Conservation (phyloP, 768 basidiomycete species). For the Amanita muscaria region DNA sequence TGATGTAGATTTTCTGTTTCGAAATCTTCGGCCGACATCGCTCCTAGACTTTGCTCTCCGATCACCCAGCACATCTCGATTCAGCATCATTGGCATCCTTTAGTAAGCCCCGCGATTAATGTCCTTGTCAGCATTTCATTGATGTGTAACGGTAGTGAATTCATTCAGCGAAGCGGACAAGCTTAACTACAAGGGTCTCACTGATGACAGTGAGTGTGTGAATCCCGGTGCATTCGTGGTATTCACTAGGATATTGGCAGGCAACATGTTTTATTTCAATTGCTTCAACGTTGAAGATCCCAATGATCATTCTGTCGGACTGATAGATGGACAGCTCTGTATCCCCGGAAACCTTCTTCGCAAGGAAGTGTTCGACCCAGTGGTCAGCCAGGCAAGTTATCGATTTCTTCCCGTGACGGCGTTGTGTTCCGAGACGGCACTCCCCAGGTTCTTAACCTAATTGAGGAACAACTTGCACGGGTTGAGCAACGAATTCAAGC, state of each 20-base stretch:
- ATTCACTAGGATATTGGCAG: constrained; percentile 26
- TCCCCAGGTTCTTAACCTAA: constrained; percentile 66
- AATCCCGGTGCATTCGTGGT: background rate
- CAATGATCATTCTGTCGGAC: constrained; percentile 69
- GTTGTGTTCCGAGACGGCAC: too few species aligned
- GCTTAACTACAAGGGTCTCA: constrained; percentile 59
- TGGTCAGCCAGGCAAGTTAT: constrained; percentile 59
- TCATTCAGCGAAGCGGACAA: constrained; percentile 88
- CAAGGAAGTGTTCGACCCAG: constrained; percentile 84
- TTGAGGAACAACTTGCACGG: constrained; percentile 65
- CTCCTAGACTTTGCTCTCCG: constrained; percentile 47
- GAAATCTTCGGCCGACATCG: too few species aligned
- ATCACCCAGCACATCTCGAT: constrained; percentile 82
- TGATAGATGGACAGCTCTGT: constrained; percentile 75
- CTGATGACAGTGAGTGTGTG: constrained; percentile 57
- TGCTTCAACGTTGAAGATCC: constrained; percentile 86
- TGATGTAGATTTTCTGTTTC: too few species aligned
- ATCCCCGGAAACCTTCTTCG: constrained; percentile 77
- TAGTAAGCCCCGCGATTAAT: constrained; percentile 29
- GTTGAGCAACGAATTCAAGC: constrained; percentile 72
- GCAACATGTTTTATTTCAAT: constrained; percentile 79
- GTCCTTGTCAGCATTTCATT: constrained; percentile 5
- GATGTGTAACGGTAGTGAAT: constrained; percentile 46
- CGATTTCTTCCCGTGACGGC: too few species aligned
- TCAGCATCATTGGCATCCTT: constrained; percentile 77